Percentiles rank a stretch among this genome's conserved stretches.
Conservation (phyloP, 1,284 basidiomycete genomes). For the Pisolithus thermaeus region DNA sequence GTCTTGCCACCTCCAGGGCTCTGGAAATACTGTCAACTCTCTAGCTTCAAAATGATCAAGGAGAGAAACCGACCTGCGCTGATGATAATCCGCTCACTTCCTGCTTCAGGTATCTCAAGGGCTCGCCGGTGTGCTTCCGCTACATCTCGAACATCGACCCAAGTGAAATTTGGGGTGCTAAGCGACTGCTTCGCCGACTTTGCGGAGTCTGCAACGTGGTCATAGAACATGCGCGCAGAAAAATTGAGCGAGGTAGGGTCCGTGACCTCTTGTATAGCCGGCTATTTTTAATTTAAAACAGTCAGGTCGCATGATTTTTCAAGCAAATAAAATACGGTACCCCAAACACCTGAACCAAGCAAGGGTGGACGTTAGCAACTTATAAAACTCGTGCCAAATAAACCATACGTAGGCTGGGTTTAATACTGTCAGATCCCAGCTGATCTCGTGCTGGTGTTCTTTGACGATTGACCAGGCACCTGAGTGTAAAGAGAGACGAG, state of each 20-base stretch:
- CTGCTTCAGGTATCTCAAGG: conserved; percentile 48
- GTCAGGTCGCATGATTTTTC: background rate
- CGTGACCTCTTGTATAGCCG: conserved; percentile 45
- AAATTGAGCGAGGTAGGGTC: conserved; percentile 46
- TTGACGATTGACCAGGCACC: conserved; percentile 56
- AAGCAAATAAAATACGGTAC: conserved; percentile 12
- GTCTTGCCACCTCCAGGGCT: conserved; percentile 2
- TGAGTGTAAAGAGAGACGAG: conserved; percentile 3
- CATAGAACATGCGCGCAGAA: conserved; percentile 30
- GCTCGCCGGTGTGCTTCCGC: conserved; percentile 53
- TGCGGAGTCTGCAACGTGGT: conserved; percentile 22
- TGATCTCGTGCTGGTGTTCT: conserved; percentile 40
- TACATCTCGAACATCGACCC: conserved; percentile 60
- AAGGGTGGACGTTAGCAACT: background rate
- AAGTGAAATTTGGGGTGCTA: conserved; percentile 29
- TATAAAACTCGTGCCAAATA: background rate
- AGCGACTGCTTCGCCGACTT: conserved; percentile 20
- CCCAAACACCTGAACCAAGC: conserved; percentile 30
- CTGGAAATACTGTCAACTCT: background rate
- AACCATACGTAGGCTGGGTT: conserved; percentile 50
- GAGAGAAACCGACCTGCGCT: conserved; percentile 27
- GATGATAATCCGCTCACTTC: conserved; percentile 54
- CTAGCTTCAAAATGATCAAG: too few species aligned
- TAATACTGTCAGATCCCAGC: conserved; percentile 52
- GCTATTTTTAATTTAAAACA: conserved; percentile 21